Base-by-base conservation (phyloP, 2,329 filamentous ascomycete species). In the Epichloe hybrida region DNA sequence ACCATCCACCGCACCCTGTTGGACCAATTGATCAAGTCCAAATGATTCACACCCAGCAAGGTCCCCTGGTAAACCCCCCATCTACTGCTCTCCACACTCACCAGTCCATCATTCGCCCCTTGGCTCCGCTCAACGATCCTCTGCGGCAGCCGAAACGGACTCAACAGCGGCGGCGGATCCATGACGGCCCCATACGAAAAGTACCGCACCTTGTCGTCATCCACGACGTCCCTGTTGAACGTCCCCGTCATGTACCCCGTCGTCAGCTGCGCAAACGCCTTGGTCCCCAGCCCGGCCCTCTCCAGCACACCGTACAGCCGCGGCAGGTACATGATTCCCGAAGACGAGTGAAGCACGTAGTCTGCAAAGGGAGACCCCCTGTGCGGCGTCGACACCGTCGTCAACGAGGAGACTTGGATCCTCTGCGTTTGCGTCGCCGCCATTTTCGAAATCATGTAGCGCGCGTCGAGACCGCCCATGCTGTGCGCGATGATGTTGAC, bases 401-500 rank as follows among this genome's bases (percentile, higher is more conserved):
- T 73, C 13, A 80, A 68, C 2, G 72, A 73, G 31, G 69, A 68
- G 47, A 80, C 73, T 17, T 66, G 34, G 12, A 38, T n/a, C 12
- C 20, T 27, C 8, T 5, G 23, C n/a, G 44, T 20, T 13, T 6
- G 27, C n/a, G 44, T 20, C 31, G 23, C 23, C 31, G 23, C 23
- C 5, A 40, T 35, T 17, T n/a, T 70, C 21, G 79, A 77, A 49
- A 83, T 77, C 79, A 84, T 81, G 63, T 81, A 81, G 44, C 81
- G 71, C 9, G 79, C 76, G 61, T 84, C 81, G 3, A 84, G 69
- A 2, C 81, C 80, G 46, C 81, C 79, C 79, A 83, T 83, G 57
- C 73, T 78, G 66, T 89, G 85, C 40, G 79, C 79, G 20, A 89
- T 73, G 53, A 95, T 86, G 62, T 87, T 88, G 56, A 95, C 87